phyloP scores from a whole-genome alignment of 73 alveolate genomes.

The Halteria grandinella region DNA sequence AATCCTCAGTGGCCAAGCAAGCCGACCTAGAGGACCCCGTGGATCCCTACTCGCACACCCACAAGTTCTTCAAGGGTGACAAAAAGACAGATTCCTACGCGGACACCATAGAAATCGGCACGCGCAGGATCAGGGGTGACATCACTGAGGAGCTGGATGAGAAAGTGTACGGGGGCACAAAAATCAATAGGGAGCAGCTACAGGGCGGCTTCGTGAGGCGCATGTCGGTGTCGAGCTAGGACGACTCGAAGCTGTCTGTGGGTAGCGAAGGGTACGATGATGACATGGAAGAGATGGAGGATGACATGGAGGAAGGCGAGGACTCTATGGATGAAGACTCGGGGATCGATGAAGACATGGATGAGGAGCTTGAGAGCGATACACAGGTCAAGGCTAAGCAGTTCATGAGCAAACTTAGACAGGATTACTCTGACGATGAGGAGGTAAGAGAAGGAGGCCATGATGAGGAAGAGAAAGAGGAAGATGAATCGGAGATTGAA shows the following conservation, averaged over 20 bases:
- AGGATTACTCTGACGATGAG: no score
- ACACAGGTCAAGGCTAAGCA: no score
- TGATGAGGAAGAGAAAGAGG: slow-evolving; percentile 19
- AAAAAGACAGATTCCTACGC: neutral
- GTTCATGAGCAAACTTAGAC: no score
- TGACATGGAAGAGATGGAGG: neutral
- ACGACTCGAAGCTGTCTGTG: no score
- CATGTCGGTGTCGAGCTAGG: no score
- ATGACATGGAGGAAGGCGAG: no score
- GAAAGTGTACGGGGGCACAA: slow-evolving; percentile 43
- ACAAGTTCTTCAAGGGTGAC: slow-evolving; percentile 1
- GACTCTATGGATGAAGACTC: no score
- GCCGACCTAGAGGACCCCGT: slow-evolving; percentile 42
- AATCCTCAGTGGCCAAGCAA: neutral
- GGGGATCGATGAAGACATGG: slow-evolving; percentile 25
- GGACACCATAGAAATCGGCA: slow-evolving; percentile 22
- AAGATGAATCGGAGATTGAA: slow-evolving; percentile 2
- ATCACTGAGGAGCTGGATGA: slow-evolving; percentile 31
- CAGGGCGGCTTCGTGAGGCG: neutral
- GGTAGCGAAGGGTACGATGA: neutral
- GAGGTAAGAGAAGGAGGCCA: no score
- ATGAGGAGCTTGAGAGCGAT: slow-evolving; percentile 34
- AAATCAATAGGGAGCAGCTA: slow-evolving; percentile 1
- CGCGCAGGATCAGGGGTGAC: slow-evolving; percentile 38
- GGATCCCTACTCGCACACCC: slow-evolving; percentile 26